Evolutionary conservation across 306 rosid species (phyloP).

Genomic region (Vicia villosa): DNA sequence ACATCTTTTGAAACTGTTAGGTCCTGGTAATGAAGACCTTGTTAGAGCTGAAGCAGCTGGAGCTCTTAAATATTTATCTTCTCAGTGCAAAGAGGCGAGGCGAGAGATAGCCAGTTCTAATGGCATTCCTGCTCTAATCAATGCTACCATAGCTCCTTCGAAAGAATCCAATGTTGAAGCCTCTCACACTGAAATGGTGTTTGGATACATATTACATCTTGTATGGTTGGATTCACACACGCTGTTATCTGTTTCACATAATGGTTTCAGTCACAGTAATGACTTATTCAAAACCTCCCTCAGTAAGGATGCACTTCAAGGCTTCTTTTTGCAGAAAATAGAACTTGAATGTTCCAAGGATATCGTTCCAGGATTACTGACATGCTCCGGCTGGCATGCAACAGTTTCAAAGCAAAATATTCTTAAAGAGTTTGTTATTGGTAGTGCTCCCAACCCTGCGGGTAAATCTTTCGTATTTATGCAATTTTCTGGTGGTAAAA

Average conservation of each 20-base stretch:
- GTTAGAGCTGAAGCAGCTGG: too few species aligned
- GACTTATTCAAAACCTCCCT: constrained; percentile 41
- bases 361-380: constrained; percentile 62
- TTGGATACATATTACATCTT: constrained; percentile 74
- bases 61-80: too few species aligned
- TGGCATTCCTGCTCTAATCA: constrained; percentile 93
- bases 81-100: too few species aligned
- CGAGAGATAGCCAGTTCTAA: constrained; percentile 81
- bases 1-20: constrained; percentile 86
- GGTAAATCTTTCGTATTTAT: constrained; percentile 60
- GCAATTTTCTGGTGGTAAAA: constrained; percentile 73
- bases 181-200: constrained; percentile 43
- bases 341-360: constrained; percentile 75
- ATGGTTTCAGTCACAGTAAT: constrained; percentile 64
- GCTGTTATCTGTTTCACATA: constrained; percentile 74
- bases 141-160: constrained; percentile 94
- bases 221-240: constrained; percentile 77
- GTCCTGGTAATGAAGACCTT: constrained; percentile 91
- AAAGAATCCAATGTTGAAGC: constrained; percentile 69
- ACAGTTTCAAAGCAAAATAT: constrained; percentile 51
- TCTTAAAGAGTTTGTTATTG: constrained; percentile 62
- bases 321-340: constrained; percentile 76
- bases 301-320: constrained; percentile 46
- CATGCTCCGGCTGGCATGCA: constrained; percentile 88
- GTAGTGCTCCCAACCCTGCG: constrained; percentile 64